phyloP scores from a whole-genome alignment of 805 yeast genomes.

The Candida incommunis region DNA sequence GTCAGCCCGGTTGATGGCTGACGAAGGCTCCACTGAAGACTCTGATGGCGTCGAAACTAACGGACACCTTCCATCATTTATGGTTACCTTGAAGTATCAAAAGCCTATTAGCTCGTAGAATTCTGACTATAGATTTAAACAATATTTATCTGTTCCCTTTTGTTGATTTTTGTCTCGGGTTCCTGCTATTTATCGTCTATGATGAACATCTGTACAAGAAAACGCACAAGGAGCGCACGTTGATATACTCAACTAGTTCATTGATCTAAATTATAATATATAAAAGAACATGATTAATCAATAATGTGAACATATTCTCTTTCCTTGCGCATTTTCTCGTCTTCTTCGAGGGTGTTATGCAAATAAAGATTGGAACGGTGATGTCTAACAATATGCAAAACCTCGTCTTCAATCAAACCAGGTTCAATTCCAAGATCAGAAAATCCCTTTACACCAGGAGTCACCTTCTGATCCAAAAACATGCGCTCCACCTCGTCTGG shows the following conservation, averaged over 20 bases:
- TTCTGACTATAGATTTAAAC: too few relatives aligned
- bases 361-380: constrained; percentile 16
- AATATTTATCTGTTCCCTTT: neutral
- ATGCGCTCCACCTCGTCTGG: constrained; percentile 68
- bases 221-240: too few relatives aligned
- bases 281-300: constrained; percentile 5
- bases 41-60: neutral
- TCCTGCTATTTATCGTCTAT: too few relatives aligned
- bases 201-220: too few relatives aligned
- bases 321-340: constrained; percentile 15
- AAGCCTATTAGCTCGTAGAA: too few relatives aligned
- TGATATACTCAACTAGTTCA: too few relatives aligned
- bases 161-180: neutral
- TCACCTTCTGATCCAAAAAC: constrained; percentile 49
- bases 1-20: too few relatives aligned
- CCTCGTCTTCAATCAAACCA: constrained; percentile 35
- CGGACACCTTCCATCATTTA: neutral
- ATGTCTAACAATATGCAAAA: constrained; percentile 14
- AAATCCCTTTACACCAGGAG: constrained; percentile 47
- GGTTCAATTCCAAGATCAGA: constrained; percentile 57
- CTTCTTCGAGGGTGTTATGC: constrained; percentile 16
- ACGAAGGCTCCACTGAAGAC: too few relatives aligned
- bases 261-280: neutral
- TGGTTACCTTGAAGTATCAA: neutral
- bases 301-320: constrained; percentile 15